phyloP scores from a whole-genome alignment of 106 monocot species.

The Dioscorea zingiberensis region DNA sequence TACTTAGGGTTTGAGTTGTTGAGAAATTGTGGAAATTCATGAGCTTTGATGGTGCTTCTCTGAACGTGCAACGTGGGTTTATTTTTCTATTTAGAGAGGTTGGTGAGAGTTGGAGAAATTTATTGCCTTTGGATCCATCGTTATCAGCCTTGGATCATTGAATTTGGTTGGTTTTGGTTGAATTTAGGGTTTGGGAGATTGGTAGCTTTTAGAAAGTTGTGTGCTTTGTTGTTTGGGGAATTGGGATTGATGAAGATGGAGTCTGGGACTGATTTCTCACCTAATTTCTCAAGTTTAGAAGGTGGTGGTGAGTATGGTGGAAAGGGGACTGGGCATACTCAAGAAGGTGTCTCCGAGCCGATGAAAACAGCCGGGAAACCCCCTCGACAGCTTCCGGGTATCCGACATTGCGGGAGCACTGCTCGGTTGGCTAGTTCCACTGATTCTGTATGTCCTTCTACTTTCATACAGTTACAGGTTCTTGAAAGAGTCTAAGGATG shows the following conservation, averaged over 20 bases:
- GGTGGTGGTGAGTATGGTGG: too few relatives aligned
- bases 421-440: constrained; percentile 16
- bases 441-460: background rate
- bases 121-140: background rate
- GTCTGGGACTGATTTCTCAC: constrained; percentile 12
- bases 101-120: constrained; percentile 8
- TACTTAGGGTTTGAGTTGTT: background rate
- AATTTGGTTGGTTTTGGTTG: background rate
- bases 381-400: constrained; percentile 25
- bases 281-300: constrained; percentile 12
- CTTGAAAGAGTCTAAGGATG: background rate
- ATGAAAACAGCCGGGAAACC: constrained; percentile 27
- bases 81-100: background rate
- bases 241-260: constrained; percentile 14
- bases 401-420: constrained; percentile 47
- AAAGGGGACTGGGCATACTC: too few relatives aligned
- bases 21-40: background rate
- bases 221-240: background rate
- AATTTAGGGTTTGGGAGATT: background rate
- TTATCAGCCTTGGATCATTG: background rate
- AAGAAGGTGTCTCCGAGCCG: background rate
- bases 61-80: background rate
- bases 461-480: background rate
- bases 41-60: constrained; percentile 1
- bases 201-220: background rate